phyloP scores from a whole-genome alignment of 495 filamentous ascomycete genomes.

The Penicillium tannophilum region DNA sequence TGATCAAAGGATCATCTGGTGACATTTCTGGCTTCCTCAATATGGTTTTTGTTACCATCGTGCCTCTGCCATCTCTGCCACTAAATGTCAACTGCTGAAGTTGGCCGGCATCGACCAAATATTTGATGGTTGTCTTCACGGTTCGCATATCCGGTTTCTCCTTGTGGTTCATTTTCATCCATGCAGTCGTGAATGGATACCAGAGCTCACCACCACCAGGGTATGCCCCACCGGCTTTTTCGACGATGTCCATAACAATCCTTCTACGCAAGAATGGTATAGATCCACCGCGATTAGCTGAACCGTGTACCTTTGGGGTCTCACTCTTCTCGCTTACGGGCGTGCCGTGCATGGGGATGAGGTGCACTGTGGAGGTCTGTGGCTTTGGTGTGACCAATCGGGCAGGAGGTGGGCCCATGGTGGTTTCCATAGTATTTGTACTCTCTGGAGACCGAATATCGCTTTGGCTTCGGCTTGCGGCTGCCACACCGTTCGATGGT shows the following conservation, averaged over 20 bases:
- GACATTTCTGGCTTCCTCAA: slow-evolving; percentile 50
- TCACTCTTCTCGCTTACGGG: background rate
- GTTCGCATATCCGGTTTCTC: slow-evolving; percentile 55
- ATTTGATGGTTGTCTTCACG: slow-evolving; percentile 58
- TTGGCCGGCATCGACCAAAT: slow-evolving; percentile 59
- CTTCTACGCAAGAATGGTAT: slow-evolving; percentile 53
- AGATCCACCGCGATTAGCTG: slow-evolving; percentile 43
- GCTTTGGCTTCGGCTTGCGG: background rate
- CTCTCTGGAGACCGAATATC: background rate
- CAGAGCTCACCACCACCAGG: slow-evolving; percentile 73
- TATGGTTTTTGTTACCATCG: slow-evolving; percentile 58
- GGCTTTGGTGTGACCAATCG: background rate
- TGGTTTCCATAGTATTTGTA: background rate
- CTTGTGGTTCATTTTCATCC: slow-evolving; percentile 53
- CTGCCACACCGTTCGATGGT: background rate
- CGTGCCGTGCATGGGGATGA: background rate
- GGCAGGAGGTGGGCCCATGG: background rate
- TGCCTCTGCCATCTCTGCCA: slow-evolving; percentile 56
- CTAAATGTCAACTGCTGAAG: slow-evolving; percentile 64
- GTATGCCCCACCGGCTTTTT: slow-evolving; percentile 70
- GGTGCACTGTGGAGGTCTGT: background rate
- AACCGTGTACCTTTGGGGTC: slow-evolving; percentile 6
- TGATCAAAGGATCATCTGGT: slow-evolving; percentile 53
- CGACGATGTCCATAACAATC: slow-evolving; percentile 70
- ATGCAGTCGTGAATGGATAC: slow-evolving; percentile 65